phyloP scores from a whole-genome alignment of 1,284 basidiomycete genomes.

The Anthracocystis setariae region DNA sequence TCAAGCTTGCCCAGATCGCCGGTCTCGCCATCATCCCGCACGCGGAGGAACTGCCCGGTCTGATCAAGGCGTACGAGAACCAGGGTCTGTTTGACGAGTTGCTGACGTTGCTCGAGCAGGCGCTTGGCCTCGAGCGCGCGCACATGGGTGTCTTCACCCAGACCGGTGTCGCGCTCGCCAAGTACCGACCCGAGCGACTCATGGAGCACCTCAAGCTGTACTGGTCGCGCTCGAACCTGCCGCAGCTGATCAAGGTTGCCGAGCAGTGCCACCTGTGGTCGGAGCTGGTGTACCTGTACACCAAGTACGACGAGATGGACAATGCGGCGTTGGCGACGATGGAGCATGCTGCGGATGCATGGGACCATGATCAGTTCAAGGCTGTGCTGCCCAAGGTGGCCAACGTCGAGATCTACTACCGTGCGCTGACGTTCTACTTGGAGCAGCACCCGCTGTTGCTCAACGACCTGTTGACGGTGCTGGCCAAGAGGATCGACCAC shows the following conservation, averaged over 20 bases:
- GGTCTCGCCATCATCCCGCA: constrained; percentile 68
- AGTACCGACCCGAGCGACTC: constrained; percentile 95
- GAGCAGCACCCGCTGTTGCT: constrained; percentile 92
- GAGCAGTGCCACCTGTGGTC: constrained; percentile 97
- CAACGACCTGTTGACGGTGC: constrained; percentile 89
- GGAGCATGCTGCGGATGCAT: constrained; percentile 93
- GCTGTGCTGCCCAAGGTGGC: constrained; percentile 74
- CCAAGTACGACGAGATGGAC: constrained; percentile 96
- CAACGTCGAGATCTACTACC: constrained; percentile 98
- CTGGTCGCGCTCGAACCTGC: constrained; percentile 95
- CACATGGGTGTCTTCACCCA: constrained; percentile 90
- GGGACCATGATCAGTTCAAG: constrained; percentile 97
- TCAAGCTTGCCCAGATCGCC: constrained; percentile 92
- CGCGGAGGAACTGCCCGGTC: constrained; percentile 84
- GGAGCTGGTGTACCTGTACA: constrained; percentile 97
- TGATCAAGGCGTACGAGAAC: constrained; percentile 88
- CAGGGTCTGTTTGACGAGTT: constrained; percentile 95
- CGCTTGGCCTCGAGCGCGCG: constrained; percentile 89
- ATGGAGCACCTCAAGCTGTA: constrained; percentile 99
- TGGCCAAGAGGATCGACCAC: constrained; percentile 93
- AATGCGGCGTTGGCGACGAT: constrained; percentile 98
- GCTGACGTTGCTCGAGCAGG: constrained; percentile 88
- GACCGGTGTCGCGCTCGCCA: constrained; percentile 92
- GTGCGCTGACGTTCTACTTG: constrained; percentile 74
- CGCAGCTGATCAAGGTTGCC: constrained; percentile 91